Base-by-base conservation (phyloP, 2,329 filamentous ascomycete genomes). In the Bimuria novae-zelandiae region DNA sequence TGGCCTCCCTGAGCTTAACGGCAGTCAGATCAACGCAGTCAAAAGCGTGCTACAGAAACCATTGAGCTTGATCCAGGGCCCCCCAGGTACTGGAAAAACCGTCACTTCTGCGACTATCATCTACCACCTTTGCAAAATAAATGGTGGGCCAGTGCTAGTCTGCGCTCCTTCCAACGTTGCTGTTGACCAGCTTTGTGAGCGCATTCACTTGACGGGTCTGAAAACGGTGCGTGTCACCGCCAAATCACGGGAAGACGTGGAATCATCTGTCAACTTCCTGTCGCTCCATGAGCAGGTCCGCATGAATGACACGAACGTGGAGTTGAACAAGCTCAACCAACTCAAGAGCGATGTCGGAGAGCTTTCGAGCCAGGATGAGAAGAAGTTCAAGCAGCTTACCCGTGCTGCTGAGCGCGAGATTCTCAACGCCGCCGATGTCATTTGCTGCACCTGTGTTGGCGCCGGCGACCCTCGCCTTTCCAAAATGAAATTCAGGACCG, bases 61-160 rank as follows among this genome's bases (percentile, higher is more conserved):
- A 16, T 81, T 99, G 42, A 97, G 92, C 74, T 82, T 99, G 68
- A 99, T 99, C 55, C 94, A 99, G 74, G 94, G 94, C 0, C 94
- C 94, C 55, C 94, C 94, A 0, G 94, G 94, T 70, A 99, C 94
- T 4, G 94, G 94, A 70, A 99, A 99, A 82, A 99, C 94, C 0
- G 94, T 99, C 53, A 99, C 94, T 14, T 99, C 94, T 30, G 94
- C 94, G 29, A 99, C 94, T 1, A 96, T 99, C 72, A 99, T 99
- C 71, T 97, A 97, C 70, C 94, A 99, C 72, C 81, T 99, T 53
- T 91, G 92, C 62, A 97, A 96, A 78, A 89, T 95, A 76, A 97
- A 92, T 64, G 92, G 89, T 59, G 92, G 92, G 49, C 94, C 96
- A 69, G 93, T 99, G 3, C 82, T 99, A 30, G 94, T 99, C 40